Evolutionary conservation across 441 rosid species (phyloP).

Genomic region (Omphalea diandra): DNA sequence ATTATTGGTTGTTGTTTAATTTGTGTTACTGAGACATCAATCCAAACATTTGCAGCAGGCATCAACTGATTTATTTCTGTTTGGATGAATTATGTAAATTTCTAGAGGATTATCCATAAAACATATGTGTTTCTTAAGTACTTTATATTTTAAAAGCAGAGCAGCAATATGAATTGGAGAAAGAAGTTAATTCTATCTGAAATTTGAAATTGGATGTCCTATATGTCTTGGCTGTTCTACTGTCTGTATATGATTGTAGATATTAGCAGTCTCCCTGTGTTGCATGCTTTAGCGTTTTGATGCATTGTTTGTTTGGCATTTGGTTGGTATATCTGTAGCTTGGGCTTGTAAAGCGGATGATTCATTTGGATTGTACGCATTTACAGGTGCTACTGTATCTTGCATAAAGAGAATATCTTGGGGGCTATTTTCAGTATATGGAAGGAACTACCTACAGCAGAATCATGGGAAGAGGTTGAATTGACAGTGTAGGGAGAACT

Average conservation of each 20-base stretch:
- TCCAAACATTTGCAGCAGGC: not conserved
- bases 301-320: too few species aligned
- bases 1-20: not conserved
- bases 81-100: not conserved
- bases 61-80: not conserved
- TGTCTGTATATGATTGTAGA: too few species aligned
- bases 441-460: slow-evolving; percentile 62
- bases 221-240: not conserved
- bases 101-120: not conserved
- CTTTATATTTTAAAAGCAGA: not conserved
- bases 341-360: not conserved
- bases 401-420: slow-evolving; percentile 83
- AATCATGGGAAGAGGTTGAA: slow-evolving; percentile 93
- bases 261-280: not conserved
- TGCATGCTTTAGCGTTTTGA: not conserved
- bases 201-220: not conserved
- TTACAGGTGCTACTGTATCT: slow-evolving; percentile 86
- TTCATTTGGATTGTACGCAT: slow-evolving; percentile 14
- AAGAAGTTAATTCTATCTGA: not conserved
- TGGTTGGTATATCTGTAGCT: not conserved
- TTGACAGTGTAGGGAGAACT: slow-evolving; percentile 74
- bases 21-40: not conserved
- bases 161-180: not conserved
- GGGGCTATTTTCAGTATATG: slow-evolving; percentile 80
- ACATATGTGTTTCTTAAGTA: not conserved